phyloP scores from a whole-genome alignment of 2,329 filamentous ascomycete species.

The Sporothrix pseudoabietina region DNA sequence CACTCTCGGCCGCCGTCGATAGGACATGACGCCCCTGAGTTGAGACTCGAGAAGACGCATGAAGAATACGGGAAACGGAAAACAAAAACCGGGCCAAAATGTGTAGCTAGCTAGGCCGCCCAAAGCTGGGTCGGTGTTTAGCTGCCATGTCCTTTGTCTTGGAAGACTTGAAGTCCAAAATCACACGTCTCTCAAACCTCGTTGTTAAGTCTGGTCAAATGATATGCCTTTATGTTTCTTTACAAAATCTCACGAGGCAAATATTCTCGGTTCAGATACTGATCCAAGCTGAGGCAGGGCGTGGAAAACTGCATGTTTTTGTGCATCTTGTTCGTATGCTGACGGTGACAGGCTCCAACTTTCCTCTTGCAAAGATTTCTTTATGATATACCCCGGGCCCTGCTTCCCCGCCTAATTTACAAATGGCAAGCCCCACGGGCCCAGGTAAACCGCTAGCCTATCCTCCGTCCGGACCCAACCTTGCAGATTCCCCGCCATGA shows the following conservation, averaged over 20 bases:
- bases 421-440: neutral
- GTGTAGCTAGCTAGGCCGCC: neutral
- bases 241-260: neutral
- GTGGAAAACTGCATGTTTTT: neutral
- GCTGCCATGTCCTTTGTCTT: no score
- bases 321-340: neutral
- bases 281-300: neutral
- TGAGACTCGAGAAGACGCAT: no score
- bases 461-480: constrained; percentile 16
- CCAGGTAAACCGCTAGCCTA: constrained; percentile 17
- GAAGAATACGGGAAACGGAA: neutral
- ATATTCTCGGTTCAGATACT: neutral
- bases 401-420: constrained; percentile 10
- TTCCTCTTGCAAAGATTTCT: neutral
- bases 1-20: neutral
- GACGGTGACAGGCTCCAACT: neutral
- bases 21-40: neutral
- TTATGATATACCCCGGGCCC: neutral
- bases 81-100: constrained; percentile 19
- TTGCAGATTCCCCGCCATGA: constrained; percentile 4
- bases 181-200: neutral
- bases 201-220: no score
- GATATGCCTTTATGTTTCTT: neutral
- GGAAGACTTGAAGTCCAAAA: neutral
- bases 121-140: neutral